Evolutionary conservation across 164 flowering plant genomes (phyloP), one percentile per base, ranked within the genome.

Genomic region (Magnolia kwangsiensis): DNA sequence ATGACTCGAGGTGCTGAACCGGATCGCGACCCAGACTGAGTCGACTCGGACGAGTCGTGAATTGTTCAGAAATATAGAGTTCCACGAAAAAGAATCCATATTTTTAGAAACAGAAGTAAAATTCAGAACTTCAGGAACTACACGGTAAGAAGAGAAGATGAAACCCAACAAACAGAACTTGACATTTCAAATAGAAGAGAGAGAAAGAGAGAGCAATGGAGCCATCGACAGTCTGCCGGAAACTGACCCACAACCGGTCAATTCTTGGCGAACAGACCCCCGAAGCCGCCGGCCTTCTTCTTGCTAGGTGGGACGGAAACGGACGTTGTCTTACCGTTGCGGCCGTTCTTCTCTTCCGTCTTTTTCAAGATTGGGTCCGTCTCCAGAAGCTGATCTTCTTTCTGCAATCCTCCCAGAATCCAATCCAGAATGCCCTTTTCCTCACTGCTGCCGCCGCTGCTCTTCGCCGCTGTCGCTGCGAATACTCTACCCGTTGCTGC

Each of bases 351-450:
- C 71, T 84, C 96, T 78, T 94, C 98, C 61, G 84, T 94, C 83
- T 94, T 94, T 87, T 92, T 84, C 78, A 94, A 90, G 50, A 94
- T 79, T 0, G 98, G 98, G 69, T 94, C 98, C 23, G 92, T 89
- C 82, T 92, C 98, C 24, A 81, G 79, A 61, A 92, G 79, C 82
- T 90, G 96, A 37, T 94, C 97, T 75, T 90, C 82, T 81, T 94
- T 94, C 78, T 68, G 76, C 63, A 92, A 63, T 1, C 80, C 85
- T 20, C 96, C 94, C 1, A 87, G 63, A 5, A 95, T 80, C 87
- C 88, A 91, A 72, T 91, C 98, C 27, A 89, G 63, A 31, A 85
- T 59, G 6, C 94, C 78, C 77, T 92, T 92, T 81, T 94, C 97
- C 80, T 88, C 89, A 78, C 86, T 72, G 8, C 85, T 74, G 66